Percentiles rank a stretch among this genome's conserved stretches.
Conservation (phyloP, 331 rosid species). For the Quercus lobata region DNA sequence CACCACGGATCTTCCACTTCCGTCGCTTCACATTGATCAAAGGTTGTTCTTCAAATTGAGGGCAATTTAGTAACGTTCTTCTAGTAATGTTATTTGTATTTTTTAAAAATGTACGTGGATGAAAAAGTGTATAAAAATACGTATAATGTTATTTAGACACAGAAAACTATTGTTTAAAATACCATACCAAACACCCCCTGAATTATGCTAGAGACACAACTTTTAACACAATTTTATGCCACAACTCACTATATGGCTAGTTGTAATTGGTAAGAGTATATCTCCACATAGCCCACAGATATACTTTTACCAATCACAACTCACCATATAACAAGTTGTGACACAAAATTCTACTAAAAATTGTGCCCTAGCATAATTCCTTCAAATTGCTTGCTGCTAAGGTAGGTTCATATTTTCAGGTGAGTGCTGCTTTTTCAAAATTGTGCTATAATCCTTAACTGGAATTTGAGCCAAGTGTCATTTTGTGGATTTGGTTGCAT, state of each 20-base stretch:
- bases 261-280: fast-evolving
- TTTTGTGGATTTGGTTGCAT: slow-evolving; percentile 22
- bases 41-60: too few relatives aligned
- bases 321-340: fast-evolving
- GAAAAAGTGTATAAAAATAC: fast-evolving
- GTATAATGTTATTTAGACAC: fast-evolving
- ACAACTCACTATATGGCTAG: fast-evolving
- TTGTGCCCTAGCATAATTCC: not conserved
- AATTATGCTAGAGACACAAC: too few relatives aligned
- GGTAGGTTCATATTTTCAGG: slow-evolving; percentile 96
- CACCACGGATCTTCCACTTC: too few relatives aligned
- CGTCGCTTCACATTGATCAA: too few relatives aligned
- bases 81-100: too few relatives aligned
- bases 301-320: too few relatives aligned
- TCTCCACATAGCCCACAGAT: fast-evolving
- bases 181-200: fast-evolving
- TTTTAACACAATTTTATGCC: fast-evolving
- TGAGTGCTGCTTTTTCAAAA: slow-evolving; percentile 73
- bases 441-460: slow-evolving; percentile 20
- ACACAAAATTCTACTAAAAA: fast-evolving
- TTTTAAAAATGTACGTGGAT: fast-evolving
- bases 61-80: fast-evolving
- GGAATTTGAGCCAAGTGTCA: slow-evolving; percentile 15
- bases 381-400: slow-evolving; percentile 95
- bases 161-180: fast-evolving